Conservation (phyloP, 1,284 basidiomycete genomes). For the Leccinum griseonigrum region DNA sequence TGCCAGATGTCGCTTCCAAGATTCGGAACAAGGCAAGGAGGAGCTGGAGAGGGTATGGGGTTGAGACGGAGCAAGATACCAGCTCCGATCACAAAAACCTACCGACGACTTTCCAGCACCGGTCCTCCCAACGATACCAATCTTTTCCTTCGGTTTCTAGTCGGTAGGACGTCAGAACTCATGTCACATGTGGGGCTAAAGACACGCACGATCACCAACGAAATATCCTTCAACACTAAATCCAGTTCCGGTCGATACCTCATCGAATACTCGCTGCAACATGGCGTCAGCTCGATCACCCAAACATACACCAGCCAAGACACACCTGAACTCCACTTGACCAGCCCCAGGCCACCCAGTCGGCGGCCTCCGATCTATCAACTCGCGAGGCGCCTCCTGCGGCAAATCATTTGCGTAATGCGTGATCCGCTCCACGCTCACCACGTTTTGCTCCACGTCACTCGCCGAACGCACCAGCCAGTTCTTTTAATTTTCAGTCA, state of each 20-base stretch:
- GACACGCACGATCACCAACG: conserved; percentile 56
- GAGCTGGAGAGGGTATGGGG: conserved; percentile 35
- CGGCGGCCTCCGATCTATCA: conserved; percentile 61
- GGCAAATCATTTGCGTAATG: conserved; percentile 71
- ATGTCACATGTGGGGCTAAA: conserved; percentile 18
- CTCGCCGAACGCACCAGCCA: conserved; percentile 90
- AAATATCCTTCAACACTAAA: conserved; percentile 73
- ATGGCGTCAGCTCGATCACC: background rate
- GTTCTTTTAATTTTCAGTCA: conserved; percentile 45
- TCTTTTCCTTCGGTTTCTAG: conserved; percentile 74
- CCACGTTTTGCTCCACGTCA: conserved; percentile 93
- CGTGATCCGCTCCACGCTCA: conserved; percentile 79
- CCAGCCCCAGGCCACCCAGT: conserved; percentile 77
- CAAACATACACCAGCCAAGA: background rate
- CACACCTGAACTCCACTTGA: conserved; percentile 71
- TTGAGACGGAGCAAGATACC: background rate
- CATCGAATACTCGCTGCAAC: conserved; percentile 67
- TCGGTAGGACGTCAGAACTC: background rate
- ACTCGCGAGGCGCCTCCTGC: conserved; percentile 75
- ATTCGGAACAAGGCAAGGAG: conserved; percentile 75
- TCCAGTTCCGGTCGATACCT: conserved; percentile 83
- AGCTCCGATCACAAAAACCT: conserved; percentile 26
- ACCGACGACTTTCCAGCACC: conserved; percentile 92
- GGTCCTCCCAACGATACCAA: conserved; percentile 86
- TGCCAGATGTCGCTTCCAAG: conserved; percentile 78